These are phyloP conservation scores for Trichophyton simii DNA, from an alignment of 2,329 filamentous ascomycete genomes.

Conservation along the genomic window DNA sequence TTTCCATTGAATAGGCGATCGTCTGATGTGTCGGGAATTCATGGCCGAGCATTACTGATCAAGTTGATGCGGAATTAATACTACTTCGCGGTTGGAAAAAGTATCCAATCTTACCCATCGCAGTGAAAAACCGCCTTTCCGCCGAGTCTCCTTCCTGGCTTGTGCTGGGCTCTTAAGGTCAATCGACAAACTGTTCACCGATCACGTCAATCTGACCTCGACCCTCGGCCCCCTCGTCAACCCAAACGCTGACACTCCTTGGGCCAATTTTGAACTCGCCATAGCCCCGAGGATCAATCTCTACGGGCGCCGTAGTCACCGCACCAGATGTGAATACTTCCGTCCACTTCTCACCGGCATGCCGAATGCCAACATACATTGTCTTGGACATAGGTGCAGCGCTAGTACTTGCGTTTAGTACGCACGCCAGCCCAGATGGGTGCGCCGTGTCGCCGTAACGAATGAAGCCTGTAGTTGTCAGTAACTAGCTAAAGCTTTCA, in stretches of 20 bases:
- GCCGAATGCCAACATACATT: conserved; percentile 50
- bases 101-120: too few species aligned
- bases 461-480: conserved; percentile 29
- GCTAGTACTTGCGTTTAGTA: conserved; percentile 46
- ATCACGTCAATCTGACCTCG: conserved; percentile 23
- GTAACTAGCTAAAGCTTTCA: background rate
- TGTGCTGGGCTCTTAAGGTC: too few species aligned
- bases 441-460: conserved; percentile 40
- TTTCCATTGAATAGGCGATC: too few species aligned
- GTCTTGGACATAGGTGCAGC: conserved; percentile 36
- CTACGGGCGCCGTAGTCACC: conserved; percentile 43
- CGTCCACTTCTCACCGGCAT: conserved; percentile 51
- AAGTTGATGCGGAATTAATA: too few species aligned
- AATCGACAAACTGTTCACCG: background rate
- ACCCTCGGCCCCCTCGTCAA: conserved; percentile 43
- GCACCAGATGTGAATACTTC: conserved; percentile 48
- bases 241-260: conserved; percentile 50
- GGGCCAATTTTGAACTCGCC: conserved; percentile 45
- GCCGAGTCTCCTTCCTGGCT: too few species aligned
- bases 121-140: too few species aligned
- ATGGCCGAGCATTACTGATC: too few species aligned
- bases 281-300: conserved; percentile 48
- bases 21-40: too few species aligned
- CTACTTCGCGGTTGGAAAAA: too few species aligned
- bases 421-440: conserved; percentile 42